Evolutionary conservation across 208 protist genomes (phyloP).

Genomic region (Crithidia acanthocephali): DNA sequence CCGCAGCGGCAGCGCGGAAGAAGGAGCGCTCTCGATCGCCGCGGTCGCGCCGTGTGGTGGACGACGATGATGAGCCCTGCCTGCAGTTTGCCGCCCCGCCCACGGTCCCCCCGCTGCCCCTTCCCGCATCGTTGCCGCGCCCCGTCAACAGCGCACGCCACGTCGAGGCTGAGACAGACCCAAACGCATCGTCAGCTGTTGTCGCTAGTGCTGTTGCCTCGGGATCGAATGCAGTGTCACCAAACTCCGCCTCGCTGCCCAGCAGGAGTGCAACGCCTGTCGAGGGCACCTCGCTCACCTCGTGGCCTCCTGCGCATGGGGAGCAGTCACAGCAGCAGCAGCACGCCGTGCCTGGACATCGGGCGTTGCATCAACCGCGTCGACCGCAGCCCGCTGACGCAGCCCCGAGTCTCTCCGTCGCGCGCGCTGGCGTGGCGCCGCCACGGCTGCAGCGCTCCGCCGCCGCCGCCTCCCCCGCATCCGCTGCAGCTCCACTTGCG

Average conservation of each 20-base stretch:
- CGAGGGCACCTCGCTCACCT: no score
- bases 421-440: slow-evolving; percentile 15
- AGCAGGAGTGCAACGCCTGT: background rate
- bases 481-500: background rate
- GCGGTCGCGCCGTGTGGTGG: slow-evolving; percentile 2
- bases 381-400: slow-evolving; percentile 13
- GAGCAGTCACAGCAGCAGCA: background rate
- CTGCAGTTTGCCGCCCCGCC: slow-evolving; percentile 33
- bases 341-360: slow-evolving; percentile 3
- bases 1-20: no score
- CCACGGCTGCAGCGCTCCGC: slow-evolving; percentile 52
- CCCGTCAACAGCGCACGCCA: background rate
- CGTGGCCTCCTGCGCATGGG: background rate
- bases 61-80: slow-evolving; percentile 55
- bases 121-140: background rate
- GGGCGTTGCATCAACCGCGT: slow-evolving; percentile 24
- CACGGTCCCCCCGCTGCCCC: background rate
- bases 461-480: slow-evolving; percentile 8
- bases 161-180: background rate
- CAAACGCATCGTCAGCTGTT: background rate
- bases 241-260: background rate
- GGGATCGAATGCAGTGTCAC: background rate
- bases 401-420: background rate
- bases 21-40: slow-evolving; percentile 8
- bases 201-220: background rate